Conservation (phyloP, 2,329 filamentous ascomycete species). For the Didymella pinodella region DNA sequence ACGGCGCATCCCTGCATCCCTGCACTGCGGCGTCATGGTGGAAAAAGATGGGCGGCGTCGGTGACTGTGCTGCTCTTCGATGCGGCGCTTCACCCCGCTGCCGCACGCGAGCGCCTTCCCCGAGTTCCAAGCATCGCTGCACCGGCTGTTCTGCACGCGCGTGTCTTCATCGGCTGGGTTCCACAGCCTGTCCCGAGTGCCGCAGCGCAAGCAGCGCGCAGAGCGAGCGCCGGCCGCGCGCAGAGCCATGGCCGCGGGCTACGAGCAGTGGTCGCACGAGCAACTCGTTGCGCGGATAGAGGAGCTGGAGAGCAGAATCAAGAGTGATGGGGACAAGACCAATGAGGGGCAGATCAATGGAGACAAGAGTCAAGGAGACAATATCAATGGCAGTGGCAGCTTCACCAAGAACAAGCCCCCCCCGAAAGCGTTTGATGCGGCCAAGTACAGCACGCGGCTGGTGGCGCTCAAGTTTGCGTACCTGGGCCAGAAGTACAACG, state of each 20-base stretch:
- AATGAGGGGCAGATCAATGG: no score
- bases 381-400: no score
- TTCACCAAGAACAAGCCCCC: constrained; percentile 46
- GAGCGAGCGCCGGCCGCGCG: constrained; percentile 20
- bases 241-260: constrained; percentile 37
- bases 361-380: no score
- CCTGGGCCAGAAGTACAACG: constrained; percentile 88
- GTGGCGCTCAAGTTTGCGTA: constrained; percentile 96
- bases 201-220: constrained; percentile 33
- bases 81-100: constrained; percentile 38
- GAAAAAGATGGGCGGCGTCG: constrained; percentile 34
- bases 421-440: constrained; percentile 72
- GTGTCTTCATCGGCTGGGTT: constrained; percentile 27
- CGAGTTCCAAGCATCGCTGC: constrained; percentile 36
- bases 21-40: constrained; percentile 36
- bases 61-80: constrained; percentile 32
- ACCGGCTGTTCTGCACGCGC: constrained; percentile 39
- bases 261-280: constrained; percentile 45
- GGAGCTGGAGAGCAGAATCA: constrained; percentile 35
- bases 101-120: constrained; percentile 34
- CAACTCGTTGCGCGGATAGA: constrained; percentile 47
- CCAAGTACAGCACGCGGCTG: constrained; percentile 80
- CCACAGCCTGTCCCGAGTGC: constrained; percentile 46
- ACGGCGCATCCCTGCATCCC: constrained; percentile 25
- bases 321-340: background rate